A percentile compares a stretch with the other conserved stretches of the same genome.
These are phyloP conservation scores for Podaxis pistillaris DNA, from an alignment of 768 basidiomycete species.

Conservation along the genomic window DNA sequence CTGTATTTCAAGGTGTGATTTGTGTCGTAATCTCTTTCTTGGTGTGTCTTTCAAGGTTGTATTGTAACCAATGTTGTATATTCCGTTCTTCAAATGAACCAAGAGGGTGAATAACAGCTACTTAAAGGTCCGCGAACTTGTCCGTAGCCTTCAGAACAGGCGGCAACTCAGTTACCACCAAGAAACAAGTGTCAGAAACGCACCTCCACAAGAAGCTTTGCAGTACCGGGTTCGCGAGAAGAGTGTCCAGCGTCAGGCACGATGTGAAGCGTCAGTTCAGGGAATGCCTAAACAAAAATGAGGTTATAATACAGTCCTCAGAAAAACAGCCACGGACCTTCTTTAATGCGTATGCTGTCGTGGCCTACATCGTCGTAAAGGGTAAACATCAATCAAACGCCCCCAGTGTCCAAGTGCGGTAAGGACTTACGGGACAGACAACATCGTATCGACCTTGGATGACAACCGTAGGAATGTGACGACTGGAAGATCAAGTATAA, in stretches of 20 bases:
- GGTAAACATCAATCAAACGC: neutral
- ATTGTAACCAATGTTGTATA: neutral
- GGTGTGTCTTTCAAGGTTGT: neutral
- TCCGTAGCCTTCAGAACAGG: slow-evolving; percentile 35
- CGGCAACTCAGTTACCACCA: neutral
- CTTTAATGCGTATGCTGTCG: slow-evolving; percentile 79
- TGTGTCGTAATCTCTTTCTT: neutral
- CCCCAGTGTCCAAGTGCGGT: neutral
- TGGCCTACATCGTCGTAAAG: slow-evolving; percentile 43
- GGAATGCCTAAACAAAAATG: slow-evolving; percentile 51
- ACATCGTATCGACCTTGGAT: slow-evolving; percentile 90
- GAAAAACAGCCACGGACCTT: too few species aligned
- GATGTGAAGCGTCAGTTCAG: slow-evolving; percentile 71
- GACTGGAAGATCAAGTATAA: slow-evolving; percentile 44
- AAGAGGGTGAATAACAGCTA: neutral
- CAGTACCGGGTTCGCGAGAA: slow-evolving; percentile 68
- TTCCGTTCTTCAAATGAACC: neutral
- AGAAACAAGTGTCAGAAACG: slow-evolving; percentile 12
- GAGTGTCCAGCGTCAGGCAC: slow-evolving; percentile 90
- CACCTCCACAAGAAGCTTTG: slow-evolving; percentile 71
- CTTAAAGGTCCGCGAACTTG: slow-evolving; percentile 38
- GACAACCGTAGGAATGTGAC: slow-evolving; percentile 81
- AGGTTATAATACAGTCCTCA: neutral
- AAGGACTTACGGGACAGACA: slow-evolving; percentile 69
- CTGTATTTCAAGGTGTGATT: neutral